phyloP scores from a whole-genome alignment of 2,329 filamentous ascomycete species.

The Nothophaeocryptopus gaeumannii region DNA sequence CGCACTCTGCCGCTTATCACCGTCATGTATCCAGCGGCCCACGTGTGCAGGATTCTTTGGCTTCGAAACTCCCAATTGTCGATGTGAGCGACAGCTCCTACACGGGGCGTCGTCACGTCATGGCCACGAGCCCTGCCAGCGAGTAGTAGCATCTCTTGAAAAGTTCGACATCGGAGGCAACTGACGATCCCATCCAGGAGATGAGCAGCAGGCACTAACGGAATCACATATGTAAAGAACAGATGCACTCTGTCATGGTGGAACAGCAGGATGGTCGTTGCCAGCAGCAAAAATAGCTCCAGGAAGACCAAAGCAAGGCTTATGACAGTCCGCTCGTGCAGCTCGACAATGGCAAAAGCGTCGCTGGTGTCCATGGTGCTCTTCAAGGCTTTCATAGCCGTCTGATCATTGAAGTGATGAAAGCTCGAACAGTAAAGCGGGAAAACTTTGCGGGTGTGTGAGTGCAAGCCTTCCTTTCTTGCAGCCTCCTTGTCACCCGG shows the following conservation, averaged over 20 bases:
- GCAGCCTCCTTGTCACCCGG: conserved; percentile 32
- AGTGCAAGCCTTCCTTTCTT: conserved; percentile 8
- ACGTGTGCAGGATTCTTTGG: conserved; percentile 45
- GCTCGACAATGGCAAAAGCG: conserved; percentile 69
- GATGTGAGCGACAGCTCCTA: conserved; percentile 4
- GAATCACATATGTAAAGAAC: conserved; percentile 65
- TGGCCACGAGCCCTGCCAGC: conserved; percentile 40
- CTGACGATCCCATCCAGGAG: conserved; percentile 69
- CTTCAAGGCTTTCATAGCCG: conserved; percentile 59
- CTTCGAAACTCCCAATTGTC: conserved; percentile 44
- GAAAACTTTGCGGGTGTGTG: conserved; percentile 50
- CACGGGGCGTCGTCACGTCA: conserved; percentile 40
- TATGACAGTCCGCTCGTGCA: conserved; percentile 59
- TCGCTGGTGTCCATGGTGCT: conserved; percentile 64
- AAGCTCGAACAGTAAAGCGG: conserved; percentile 72
- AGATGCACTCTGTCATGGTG: conserved; percentile 55
- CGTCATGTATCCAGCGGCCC: conserved; percentile 48
- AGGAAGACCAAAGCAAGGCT: conserved; percentile 34
- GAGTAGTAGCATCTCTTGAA: conserved; percentile 61
- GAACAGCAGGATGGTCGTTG: conserved; percentile 55
- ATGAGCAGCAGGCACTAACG: conserved; percentile 65
- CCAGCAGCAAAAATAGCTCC: conserved; percentile 47
- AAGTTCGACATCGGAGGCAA: conserved; percentile 63
- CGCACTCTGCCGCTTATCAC: conserved; percentile 32
- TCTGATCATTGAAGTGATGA: conserved; percentile 69